Base-by-base conservation (phyloP, 108 stramenopile genomes). In the Epithemia pelagica region DNA sequence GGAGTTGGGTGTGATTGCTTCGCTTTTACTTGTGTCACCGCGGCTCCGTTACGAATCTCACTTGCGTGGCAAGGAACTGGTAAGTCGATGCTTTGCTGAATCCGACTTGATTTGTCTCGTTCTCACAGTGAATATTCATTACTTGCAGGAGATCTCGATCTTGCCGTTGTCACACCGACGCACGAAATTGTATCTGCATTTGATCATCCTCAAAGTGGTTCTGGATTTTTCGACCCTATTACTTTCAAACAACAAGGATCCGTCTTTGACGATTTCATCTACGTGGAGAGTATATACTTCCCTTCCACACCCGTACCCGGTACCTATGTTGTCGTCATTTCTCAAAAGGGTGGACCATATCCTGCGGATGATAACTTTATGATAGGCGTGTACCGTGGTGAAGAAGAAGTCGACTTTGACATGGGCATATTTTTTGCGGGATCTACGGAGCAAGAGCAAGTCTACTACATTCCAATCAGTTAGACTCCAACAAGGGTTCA, bases 261-360 rank as follows among this genome's bases (percentile, higher is more conserved):
- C 15, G 10, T 15, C 37, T 46, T 46, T 46, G 15, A 46, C 15
- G 37, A 5, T 15, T 10, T 10, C 15, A 15, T 46, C 15, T 46
- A 46, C 37, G 37, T 46, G 37, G 37, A 46, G 37, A 46, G 37
- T 46, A 46, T 46, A 46, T 46, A 46, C 37, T 46, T 46, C 37
- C 37, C 37, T 10, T 46, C 37, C 37, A 15, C 37, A 46, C 37
- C 37, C 5, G 5, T 46, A 46, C 15, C 15, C 15, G 37, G 37
- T 10, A 46, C 37, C 15, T 46, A 46, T 46, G 37, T 15, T 5
- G 15, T 46, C 5, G 37, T 46, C 15, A 15, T 46, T 10, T 46
- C 37, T 10, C 37, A 46, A 15, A 5, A 46, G 10, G 37, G 37
- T 5, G 37, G 37, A 5, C 37, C 37, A 15, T 46, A 46, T 46